Conservation (phyloP, 495 filamentous ascomycete species). For the Mycothermus thermophilus region DNA sequence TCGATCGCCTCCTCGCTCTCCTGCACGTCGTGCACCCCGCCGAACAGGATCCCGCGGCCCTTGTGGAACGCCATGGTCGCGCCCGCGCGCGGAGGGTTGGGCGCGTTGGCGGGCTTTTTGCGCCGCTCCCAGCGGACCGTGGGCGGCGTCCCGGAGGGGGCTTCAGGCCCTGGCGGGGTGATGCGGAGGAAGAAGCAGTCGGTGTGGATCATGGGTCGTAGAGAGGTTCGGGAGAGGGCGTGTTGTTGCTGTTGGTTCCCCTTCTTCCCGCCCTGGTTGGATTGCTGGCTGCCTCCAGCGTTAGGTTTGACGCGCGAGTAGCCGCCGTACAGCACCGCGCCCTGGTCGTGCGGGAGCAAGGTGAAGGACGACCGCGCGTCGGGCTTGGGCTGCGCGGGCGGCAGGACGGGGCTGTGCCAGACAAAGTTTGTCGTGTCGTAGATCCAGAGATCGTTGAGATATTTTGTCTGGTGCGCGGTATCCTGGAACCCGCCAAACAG, state of each 20-base stretch:
- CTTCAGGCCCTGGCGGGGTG: slow-evolving; percentile 51
- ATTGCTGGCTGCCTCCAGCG: slow-evolving; percentile 35
- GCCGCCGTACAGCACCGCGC: slow-evolving; percentile 80
- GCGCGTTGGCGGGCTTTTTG: slow-evolving; percentile 82
- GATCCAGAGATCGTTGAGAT: slow-evolving; percentile 56
- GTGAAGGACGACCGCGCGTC: slow-evolving; percentile 85
- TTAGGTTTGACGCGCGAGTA: slow-evolving; percentile 90
- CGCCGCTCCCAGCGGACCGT: slow-evolving; percentile 78
- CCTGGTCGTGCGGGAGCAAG: slow-evolving; percentile 74
- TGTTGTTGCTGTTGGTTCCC: slow-evolving; percentile 37
- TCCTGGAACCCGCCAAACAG: slow-evolving; percentile 66
- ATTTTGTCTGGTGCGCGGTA: slow-evolving; percentile 83
- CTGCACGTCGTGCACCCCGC: slow-evolving; percentile 88
- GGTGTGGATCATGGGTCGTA: slow-evolving; percentile 78
- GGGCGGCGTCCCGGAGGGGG: slow-evolving; percentile 45
- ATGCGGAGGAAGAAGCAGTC: slow-evolving; percentile 90
- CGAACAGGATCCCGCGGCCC: slow-evolving; percentile 83
- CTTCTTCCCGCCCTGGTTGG: slow-evolving; percentile 30
- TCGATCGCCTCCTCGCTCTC: slow-evolving; percentile 91
- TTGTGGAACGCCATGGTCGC: slow-evolving; percentile 87
- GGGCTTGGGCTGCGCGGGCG: slow-evolving; percentile 66
- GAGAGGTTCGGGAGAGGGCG: slow-evolving; percentile 39
- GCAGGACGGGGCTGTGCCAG: slow-evolving; percentile 61
- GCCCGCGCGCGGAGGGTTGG: slow-evolving; percentile 71
- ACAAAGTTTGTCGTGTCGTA: slow-evolving; percentile 52